Percentiles rank a stretch among this genome's conserved stretches.
These are phyloP conservation scores for Plantago coronopus DNA, from an alignment of 305 asterid species.

Conservation along the genomic window DNA sequence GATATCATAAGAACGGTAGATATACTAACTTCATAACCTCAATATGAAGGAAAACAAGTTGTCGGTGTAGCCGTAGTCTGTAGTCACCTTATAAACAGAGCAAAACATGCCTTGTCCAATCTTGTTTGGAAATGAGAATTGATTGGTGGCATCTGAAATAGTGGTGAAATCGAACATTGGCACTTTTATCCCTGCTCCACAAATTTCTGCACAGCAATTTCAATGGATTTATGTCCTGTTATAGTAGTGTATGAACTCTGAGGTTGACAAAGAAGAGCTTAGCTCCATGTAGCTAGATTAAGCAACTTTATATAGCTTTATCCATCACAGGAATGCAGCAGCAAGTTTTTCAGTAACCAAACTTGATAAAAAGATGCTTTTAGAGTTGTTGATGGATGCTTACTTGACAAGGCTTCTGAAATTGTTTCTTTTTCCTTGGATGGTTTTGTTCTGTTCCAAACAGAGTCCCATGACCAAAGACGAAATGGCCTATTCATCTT, in stretches of 20 bases:
- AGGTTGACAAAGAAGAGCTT: too few species aligned
- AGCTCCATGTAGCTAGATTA: too few species aligned
- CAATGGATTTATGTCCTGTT: background rate
- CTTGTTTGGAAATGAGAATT: constrained; percentile 19
- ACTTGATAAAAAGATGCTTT: background rate
- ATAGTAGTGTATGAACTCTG: too few species aligned
- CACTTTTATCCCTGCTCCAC: constrained; percentile 18
- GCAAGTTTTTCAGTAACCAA: too few species aligned
- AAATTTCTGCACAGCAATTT: constrained; percentile 18
- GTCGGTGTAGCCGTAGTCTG: background rate
- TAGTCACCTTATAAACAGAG: constrained; percentile 30
- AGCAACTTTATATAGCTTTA: too few species aligned
- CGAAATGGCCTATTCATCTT: constrained; percentile 19
- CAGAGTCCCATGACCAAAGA: constrained; percentile 25
- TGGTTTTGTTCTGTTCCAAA: constrained; percentile 28
- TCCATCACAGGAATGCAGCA: too few species aligned
- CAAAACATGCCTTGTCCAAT: constrained; percentile 22
- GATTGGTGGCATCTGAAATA: constrained; percentile 29
- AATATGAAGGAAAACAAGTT: background rate
- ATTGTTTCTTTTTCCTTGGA: constrained; percentile 22
- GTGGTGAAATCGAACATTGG: constrained; percentile 14
- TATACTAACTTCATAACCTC: background rate
- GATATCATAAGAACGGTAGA: background rate
- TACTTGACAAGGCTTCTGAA: constrained; percentile 23
- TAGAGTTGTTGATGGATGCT: background rate